Evolutionary conservation across 116 monocot species (phyloP).

Genomic region (Zostera marina): DNA sequence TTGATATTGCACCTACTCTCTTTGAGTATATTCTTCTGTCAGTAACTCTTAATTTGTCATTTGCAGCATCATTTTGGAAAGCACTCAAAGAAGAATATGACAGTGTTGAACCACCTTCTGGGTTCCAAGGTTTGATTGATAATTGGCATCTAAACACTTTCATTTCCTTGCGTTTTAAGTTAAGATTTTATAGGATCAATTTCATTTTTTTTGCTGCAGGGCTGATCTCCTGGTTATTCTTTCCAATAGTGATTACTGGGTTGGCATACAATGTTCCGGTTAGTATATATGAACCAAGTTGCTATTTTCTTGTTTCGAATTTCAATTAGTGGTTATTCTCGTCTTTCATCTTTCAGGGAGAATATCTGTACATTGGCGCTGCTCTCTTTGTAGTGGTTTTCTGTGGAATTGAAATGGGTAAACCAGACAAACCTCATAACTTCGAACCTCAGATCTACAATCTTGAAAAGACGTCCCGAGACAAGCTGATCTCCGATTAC

Average conservation of each 20-base stretch:
- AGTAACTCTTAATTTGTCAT: too few relatives aligned
- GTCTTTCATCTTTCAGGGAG: conserved; percentile 29
- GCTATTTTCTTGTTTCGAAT: too few relatives aligned
- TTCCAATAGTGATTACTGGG: conserved; percentile 51
- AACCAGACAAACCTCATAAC: conserved; percentile 84
- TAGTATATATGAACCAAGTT: conserved; percentile 7
- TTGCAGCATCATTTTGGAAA: conserved; percentile 15
- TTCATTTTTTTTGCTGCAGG: conserved; percentile 20
- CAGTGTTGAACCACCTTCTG: conserved; percentile 61
- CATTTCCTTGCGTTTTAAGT: neutral
- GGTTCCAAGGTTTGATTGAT: conserved; percentile 59
- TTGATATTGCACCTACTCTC: too few relatives aligned
- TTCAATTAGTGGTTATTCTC: too few relatives aligned
- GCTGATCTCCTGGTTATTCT: conserved; percentile 81
- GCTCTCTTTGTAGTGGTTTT: conserved; percentile 53
- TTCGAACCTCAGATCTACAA: conserved; percentile 92
- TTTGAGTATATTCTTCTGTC: too few relatives aligned
- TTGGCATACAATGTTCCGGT: conserved; percentile 70
- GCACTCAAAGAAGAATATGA: conserved; percentile 37
- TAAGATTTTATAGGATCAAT: neutral
- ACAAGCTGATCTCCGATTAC: conserved; percentile 72
- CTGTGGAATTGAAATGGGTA: conserved; percentile 70
- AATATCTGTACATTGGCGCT: conserved; percentile 73
- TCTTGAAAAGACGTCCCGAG: conserved; percentile 63
- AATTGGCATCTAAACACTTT: neutral